Percentiles rank a stretch among this genome's conserved stretches.
phyloP scores from a whole-genome alignment of 1,284 basidiomycete species.

The Thelephora terrestris region DNA sequence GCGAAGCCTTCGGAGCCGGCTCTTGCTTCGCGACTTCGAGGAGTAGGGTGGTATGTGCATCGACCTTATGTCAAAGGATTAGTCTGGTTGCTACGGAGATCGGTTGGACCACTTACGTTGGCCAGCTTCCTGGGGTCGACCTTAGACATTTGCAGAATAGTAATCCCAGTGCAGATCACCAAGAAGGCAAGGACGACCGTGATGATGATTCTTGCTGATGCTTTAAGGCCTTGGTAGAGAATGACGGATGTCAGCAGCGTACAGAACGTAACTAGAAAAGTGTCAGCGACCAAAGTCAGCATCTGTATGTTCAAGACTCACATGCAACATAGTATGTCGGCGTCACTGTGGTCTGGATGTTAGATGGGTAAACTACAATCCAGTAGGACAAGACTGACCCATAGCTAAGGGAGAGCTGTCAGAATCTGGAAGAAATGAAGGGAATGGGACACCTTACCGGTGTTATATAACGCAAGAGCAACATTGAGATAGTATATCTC shows the following conservation, averaged over 20 bases:
- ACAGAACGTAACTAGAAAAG: constrained; percentile 35
- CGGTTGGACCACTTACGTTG: constrained; percentile 12
- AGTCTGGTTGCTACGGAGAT: not conserved
- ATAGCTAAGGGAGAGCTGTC: constrained; percentile 16
- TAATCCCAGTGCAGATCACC: constrained; percentile 46
- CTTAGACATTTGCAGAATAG: constrained; percentile 61
- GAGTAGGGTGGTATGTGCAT: constrained; percentile 18
- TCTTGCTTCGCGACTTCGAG: constrained; percentile 21
- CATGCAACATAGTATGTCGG: constrained; percentile 55
- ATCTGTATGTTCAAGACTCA: constrained; percentile 11
- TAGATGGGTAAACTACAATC: constrained; percentile 1
- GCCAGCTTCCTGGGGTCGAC: constrained; percentile 36
- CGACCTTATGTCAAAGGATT: constrained; percentile 12
- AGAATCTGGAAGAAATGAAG: not conserved
- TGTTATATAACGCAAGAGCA: constrained; percentile 59
- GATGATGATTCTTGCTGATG: constrained; percentile 40
- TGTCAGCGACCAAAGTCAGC: not conserved
- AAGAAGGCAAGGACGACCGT: constrained; percentile 55
- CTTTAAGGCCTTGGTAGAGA: constrained; percentile 55
- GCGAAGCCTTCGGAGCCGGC: constrained; percentile 15
- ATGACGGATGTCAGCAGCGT: constrained; percentile 46
- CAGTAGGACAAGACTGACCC: constrained; percentile 16
- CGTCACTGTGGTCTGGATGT: constrained; percentile 26
- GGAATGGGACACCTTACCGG: constrained; percentile 22
- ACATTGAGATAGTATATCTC: constrained; percentile 65